These are phyloP conservation scores for Starmerella asiatica DNA, from an alignment of 805 yeast genomes.

Conservation along the genomic window DNA sequence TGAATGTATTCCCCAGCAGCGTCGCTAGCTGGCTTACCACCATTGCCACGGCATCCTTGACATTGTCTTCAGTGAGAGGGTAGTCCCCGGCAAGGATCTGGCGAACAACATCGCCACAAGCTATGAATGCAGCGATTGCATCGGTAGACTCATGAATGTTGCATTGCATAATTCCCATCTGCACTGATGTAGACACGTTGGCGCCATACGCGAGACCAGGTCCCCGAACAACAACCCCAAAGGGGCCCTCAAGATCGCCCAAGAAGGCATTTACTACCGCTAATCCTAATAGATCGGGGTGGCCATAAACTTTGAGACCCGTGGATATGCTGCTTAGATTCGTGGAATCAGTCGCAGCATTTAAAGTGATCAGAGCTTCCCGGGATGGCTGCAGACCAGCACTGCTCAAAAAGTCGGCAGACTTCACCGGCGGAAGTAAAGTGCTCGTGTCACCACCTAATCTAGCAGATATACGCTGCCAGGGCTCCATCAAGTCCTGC, in stretches of 20 bases:
- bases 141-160: slow-evolving; percentile 47
- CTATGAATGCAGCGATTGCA: slow-evolving; percentile 46
- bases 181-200: slow-evolving; percentile 36
- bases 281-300: slow-evolving; percentile 54
- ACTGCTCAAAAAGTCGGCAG: slow-evolving; percentile 40
- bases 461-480: slow-evolving; percentile 31
- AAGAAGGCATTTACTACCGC: slow-evolving; percentile 62
- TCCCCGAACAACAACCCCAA: slow-evolving; percentile 93
- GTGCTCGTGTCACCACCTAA: slow-evolving; percentile 5
- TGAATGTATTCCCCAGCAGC: slow-evolving; percentile 46
- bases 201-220: slow-evolving; percentile 91
- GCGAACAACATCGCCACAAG: slow-evolving; percentile 50
- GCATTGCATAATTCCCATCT: slow-evolving; percentile 41
- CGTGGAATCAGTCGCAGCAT: slow-evolving; percentile 78
- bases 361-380: slow-evolving; percentile 49
- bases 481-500: slow-evolving; percentile 25
- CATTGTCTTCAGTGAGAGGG: slow-evolving; percentile 42
- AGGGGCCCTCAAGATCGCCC: slow-evolving; percentile 87
- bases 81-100: slow-evolving; percentile 43
- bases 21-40: slow-evolving; percentile 62
- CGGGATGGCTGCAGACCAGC: slow-evolving; percentile 41
- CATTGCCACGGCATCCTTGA: slow-evolving; percentile 64
- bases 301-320: slow-evolving; percentile 42
- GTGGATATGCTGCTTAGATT: slow-evolving; percentile 47
- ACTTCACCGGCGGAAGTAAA: slow-evolving; percentile 28